Base-by-base conservation (phyloP, 495 filamentous ascomycete species). In the Penicillium bovifimosum region DNA sequence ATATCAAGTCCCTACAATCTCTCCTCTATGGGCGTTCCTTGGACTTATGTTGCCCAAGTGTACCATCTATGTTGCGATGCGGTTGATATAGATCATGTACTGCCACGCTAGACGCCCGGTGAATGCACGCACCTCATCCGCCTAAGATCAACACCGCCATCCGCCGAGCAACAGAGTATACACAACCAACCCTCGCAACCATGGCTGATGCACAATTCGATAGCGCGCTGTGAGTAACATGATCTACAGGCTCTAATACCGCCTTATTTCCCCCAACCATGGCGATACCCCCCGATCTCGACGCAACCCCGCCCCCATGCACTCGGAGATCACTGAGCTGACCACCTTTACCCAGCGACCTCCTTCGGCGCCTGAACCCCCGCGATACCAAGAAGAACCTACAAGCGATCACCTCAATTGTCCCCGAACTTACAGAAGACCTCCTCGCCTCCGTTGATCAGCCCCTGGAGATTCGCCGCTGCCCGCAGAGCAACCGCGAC, bases 371-470 rank as follows among this genome's bases (percentile, higher is more conserved):
- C 36, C 86, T 99, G 51, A 91, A 95, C 73, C 93, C 93, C 7
- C 91, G 91, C 66, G 83, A 90, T 68, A 96, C 91, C 36, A 76
- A 90, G 59, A 67, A 73, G 50, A 95, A 97, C 75, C 84, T 99
- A 50, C 80, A 84, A 67, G 79, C 84, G 38, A 85, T 99, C 58
- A 93, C 95, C 69, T 70, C 78, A 35, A 84, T 97, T 38, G 85
- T 90, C 43, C 93, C 93, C 13, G 84, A 91, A 56, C 84, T 99
- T 17, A 92, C 91, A 55, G 93, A 99, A 81, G 93, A 99, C 65
- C 88, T 99, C 26, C 90, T 99, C 53, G 90, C 91, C 54, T 95
- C 91, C 31, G 91, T 97, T 55, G 93, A 99, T 72, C 90, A 96
- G 67, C 95, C 95, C 41, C 85, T 99, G 18, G 84, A 88, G 43